A percentile compares a stretch with the other conserved stretches of the same genome.
These are phyloP conservation scores for Aspergillus campestris DNA, from an alignment of 495 filamentous ascomycete species.

Conservation along the genomic window DNA sequence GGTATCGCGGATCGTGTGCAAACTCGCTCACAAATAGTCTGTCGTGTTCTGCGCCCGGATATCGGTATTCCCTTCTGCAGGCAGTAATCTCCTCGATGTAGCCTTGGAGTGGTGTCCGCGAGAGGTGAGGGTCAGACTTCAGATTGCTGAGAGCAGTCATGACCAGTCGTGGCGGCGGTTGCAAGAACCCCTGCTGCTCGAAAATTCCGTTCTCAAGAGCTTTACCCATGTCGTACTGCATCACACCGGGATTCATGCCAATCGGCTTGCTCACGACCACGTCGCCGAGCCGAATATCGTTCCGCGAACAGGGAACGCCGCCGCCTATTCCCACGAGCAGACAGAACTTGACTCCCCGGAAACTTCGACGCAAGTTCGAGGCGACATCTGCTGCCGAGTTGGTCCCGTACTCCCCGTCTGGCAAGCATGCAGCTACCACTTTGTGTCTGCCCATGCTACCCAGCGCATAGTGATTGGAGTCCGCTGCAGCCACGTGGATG, in stretches of 20 bases:
- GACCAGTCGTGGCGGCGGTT: constrained; percentile 7
- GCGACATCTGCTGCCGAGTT: constrained; percentile 24
- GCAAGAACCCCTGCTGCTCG: constrained; percentile 2
- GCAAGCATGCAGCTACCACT: constrained; percentile 31
- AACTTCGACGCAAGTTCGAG: constrained; percentile 21
- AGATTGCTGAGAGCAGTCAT: constrained; percentile 6
- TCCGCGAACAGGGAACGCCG: constrained; percentile 14
- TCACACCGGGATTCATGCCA: constrained; percentile 13
- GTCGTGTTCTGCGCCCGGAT: neutral
- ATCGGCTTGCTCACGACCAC: constrained; percentile 26
- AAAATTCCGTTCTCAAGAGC: constrained; percentile 1
- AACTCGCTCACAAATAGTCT: neutral
- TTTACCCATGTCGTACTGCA: constrained; percentile 31
- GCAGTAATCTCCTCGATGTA: neutral
- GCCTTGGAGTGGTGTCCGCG: neutral
- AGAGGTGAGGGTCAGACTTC: neutral
- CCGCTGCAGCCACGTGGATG: neutral
- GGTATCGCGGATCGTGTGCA: neutral
- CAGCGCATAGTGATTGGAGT: constrained; percentile 30
- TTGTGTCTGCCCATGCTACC: constrained; percentile 31
- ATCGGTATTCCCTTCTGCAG: neutral
- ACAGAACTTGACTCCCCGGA: constrained; percentile 20
- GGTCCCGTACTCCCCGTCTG: constrained; percentile 24
- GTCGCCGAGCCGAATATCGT: constrained; percentile 27
- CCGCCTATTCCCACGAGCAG: constrained; percentile 38